Base-by-base conservation (phyloP, 148 eudicot species). In the Fagopyrum homotropicum region DNA sequence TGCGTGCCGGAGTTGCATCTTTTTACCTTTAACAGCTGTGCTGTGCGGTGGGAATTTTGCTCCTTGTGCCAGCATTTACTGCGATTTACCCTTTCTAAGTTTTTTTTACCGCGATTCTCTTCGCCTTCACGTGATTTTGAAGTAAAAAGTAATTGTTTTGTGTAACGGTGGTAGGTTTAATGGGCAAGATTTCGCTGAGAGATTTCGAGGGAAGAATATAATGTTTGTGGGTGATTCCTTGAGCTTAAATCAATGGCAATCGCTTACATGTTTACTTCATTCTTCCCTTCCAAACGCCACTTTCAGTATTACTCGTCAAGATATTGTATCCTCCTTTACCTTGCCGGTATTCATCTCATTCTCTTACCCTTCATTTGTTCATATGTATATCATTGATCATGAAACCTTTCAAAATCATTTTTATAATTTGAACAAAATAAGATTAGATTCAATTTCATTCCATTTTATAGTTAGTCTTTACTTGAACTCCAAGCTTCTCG, bases 181-280 rank as follows among this genome's bases (percentile, higher is more conserved):
- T 71, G 98, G 90, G 17, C 50, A 61, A 69, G 83, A 77, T 14
- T 89, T 93, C 75, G 61, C 90, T 64, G 76, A 79, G 59, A 81
- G 76, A 80, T 81, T 76, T 40, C 83, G 84, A 79, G 98, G 98
- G 57, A 90, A 93, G 74, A 89, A 82, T 60, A 87, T 93, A 57
- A 89, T 93, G 96, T 86, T 93, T 45, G 90, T 89, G 7, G 98
- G 98, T 55, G 96, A 93, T 80, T 93, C 98, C 4, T 71, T 90
- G 1, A 90, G 96, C 77, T 78, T 88, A 81, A 90, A 93, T 81
- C 96, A 90, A 56, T 93, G 98, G 98, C 84, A 85, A 35, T 93
- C 98, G 26, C 81, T 93, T 43, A 77, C 88, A 29, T 93, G 98
- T 73, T 75, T 89, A 80, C 83, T 93, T 43, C 81, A 84, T 73